Conservation (phyloP, 768 basidiomycete genomes). For the Russula compacta region DNA sequence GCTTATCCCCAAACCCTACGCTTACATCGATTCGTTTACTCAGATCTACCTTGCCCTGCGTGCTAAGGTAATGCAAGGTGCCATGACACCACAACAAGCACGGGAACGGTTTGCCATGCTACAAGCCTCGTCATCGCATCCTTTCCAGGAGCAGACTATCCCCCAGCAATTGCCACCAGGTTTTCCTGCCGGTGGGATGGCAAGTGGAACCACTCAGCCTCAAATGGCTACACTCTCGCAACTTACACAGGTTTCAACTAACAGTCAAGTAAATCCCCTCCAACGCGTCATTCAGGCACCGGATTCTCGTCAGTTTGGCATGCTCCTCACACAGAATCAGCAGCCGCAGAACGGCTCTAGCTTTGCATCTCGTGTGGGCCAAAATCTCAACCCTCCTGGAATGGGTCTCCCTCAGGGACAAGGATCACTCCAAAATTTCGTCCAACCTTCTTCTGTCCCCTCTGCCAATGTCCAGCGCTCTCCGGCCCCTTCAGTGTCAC, state of each 20-base stretch:
- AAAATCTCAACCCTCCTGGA: slow-evolving; percentile 8
- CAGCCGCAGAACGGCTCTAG: slow-evolving; percentile 5
- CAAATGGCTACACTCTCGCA: slow-evolving; percentile 7
- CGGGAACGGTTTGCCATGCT: neutral
- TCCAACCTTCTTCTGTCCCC: slow-evolving; percentile 3
- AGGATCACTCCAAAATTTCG: slow-evolving; percentile 2
- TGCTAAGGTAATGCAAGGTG: neutral
- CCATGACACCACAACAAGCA: slow-evolving; percentile 6
- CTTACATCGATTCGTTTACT: neutral
- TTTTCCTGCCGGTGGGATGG: neutral
- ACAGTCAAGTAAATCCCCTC: neutral
- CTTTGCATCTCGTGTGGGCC: slow-evolving; percentile 4
- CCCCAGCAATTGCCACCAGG: slow-evolving; percentile 5
- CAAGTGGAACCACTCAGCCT: neutral
- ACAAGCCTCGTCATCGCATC: neutral
- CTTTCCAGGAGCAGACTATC: slow-evolving; percentile 5
- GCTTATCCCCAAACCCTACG: neutral
- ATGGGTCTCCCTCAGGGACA: slow-evolving; percentile 10
- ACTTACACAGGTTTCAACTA: neutral
- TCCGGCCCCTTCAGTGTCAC: neutral
- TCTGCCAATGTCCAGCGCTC: neutral
- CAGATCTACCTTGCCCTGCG: neutral
- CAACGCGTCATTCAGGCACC: slow-evolving; percentile 7
- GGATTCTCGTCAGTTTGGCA: slow-evolving; percentile 2
- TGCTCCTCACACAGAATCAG: neutral